Evolutionary conservation across 768 basidiomycete species (phyloP), one percentile per base, ranked within the genome.

Genomic region (Tylopilus felleus): DNA sequence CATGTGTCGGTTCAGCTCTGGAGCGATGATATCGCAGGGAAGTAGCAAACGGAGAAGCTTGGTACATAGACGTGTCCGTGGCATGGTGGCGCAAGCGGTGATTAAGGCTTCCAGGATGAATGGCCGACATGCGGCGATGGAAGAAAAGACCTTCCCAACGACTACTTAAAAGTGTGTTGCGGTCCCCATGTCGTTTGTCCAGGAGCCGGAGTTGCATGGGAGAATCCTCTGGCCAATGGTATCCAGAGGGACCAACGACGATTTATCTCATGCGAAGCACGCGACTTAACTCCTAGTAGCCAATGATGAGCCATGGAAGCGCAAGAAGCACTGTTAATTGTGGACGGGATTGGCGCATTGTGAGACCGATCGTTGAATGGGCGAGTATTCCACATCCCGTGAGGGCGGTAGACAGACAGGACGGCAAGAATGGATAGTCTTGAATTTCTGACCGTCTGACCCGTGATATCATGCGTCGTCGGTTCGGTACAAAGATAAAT

Each of bases 21-120:
- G 47, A 56, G 64, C 64, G 66, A 68, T 67, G 56, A 60, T 62
- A 35, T 65, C 65, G 65, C 65, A 66, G 44, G 52, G 52, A 66
- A 66, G 58, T 47, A 49, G 19, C 53, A 55, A 45, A 55, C 60
- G 49, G 60, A 63, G 66, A 66, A 60, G 64, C 28, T 44, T 53
- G 35, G 49, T 56, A 33, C 50, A 47, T 58, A 19, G 60, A 65
- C 28, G 51, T 50, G 53, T 52, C 60, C 58, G 56, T 61, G 51
- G 51, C 40, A 51, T 59, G 57, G 68, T 63, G 66, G 66, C 69
- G 61, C 68, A 17, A 51, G 58, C 53, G 57, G 67, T 59, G 67
- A 71, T 69, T 61, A 64, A 69, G 42, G 41, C 56, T 61, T 66
- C 62, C 55, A 66, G 61, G 55, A 53, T 55, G 53, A 59, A 65